Base-by-base conservation (phyloP, 176 grass and related monocot species). In the Avena atlantica region DNA sequence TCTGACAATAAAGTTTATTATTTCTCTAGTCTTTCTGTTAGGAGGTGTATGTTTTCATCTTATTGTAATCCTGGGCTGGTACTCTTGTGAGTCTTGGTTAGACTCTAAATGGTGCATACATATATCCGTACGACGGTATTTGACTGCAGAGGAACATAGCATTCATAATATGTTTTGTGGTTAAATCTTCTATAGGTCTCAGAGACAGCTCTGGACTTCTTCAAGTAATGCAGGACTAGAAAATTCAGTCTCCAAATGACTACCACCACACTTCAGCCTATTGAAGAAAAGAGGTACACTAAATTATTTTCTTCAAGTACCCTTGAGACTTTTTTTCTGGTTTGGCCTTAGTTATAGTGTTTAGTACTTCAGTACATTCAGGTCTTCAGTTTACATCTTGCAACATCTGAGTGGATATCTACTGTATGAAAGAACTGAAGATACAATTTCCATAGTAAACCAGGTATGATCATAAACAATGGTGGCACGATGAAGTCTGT, bases 251-350 rank as follows among this genome's bases (percentile, higher is more conserved):
- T 76, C 70, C 56, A 21, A 34, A 77, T 68, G 44, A 20, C 51
- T 20, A 24, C 1, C 37, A 24, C 2, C 51, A 11, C 51, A 76
- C 8, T 76, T 37, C 15, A 44, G 24, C 60, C 52, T 81, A 60
- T 9, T 86, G 37, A 70, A 60, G 2, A 83, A 70, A 70, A 34
- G 9, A 90, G 84, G 84, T 79, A 79, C 63, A 12, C 45, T 20
- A 23, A 17, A 72, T 14, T 62, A 78, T 70, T 83, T 90, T 17
- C 12, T 82, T n/a, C 74, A 11, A 34, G n/a, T 80, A 8, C 20
- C 59, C n/a, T 2, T 23, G 13, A 31, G 12, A 17, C 29, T 74
- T 23, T 78, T 23, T 78, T 58, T 20, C 56, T 29, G 37, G 5
- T 6, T 40, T 40, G 37, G 37, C 37, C 37, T 40, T 40, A 40